Evolutionary conservation across 306 rosid species (phyloP).

Genomic region (Echinosophora koreensis): DNA sequence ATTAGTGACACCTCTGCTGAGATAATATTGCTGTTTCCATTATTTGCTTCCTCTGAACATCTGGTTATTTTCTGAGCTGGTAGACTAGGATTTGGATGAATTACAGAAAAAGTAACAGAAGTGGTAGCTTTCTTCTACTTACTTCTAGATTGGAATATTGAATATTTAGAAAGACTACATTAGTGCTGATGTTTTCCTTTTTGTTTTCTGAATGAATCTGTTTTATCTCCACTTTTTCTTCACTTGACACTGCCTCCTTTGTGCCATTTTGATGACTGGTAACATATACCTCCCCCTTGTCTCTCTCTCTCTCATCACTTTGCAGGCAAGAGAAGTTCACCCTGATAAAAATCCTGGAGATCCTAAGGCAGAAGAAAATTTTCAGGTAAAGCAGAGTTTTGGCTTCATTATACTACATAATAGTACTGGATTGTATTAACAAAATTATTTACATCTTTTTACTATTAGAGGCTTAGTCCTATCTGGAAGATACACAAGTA

Average conservation of each 20-base stretch:
- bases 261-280: conserved; percentile 14
- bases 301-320: background rate
- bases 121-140: conserved; percentile 4
- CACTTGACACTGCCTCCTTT: background rate
- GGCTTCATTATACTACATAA: conserved; percentile 30
- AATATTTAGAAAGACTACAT: background rate
- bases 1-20: background rate
- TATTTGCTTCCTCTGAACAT: conserved; percentile 3
- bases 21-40: background rate
- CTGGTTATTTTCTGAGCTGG: background rate
- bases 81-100: background rate
- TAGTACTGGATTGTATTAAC: conserved; percentile 19
- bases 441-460: conserved; percentile 31
- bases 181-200: conserved; percentile 13
- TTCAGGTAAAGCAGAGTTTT: conserved; percentile 65
- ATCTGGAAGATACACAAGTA: background rate
- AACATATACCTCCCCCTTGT: background rate
- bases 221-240: too few relatives aligned
- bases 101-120: background rate
- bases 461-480: background rate
- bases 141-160: background rate
- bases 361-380: conserved; percentile 87
- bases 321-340: conserved; percentile 91
- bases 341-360: conserved; percentile 98
- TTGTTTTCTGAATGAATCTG: background rate